Base-by-base conservation (phyloP, 2,329 filamentous ascomycete species). In the Triangularia verruculosa region DNA sequence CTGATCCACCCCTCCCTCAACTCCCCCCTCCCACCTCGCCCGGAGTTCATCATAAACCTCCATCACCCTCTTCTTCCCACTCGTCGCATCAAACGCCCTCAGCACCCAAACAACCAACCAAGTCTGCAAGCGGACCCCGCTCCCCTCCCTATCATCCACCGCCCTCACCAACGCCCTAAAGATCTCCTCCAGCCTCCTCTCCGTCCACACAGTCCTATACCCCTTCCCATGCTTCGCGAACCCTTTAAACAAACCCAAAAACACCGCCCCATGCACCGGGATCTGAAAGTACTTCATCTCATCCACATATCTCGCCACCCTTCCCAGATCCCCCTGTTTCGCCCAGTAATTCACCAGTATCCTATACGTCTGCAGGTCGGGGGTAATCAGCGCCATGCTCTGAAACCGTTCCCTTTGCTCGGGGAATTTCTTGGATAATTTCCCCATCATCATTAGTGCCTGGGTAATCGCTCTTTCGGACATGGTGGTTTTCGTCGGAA, bases 221-320 rank as follows among this genome's bases (percentile, higher is more conserved):
- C 80, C 73, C 25, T 86, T 87, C 11, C 93, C 94, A 72, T 97
- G 89, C 2, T 79, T 75, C 30, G 83, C 82, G 72, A 98, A 99
- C 0, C 91, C 93, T 70, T 92, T 89, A 77, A 98, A 91, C 3
- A 98, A 80, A 7, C 89, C 83, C 39, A 95, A 80, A 71, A 94
- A 97, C 24, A 96, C 84, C 63, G 89, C 84, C 5, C 89, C 90
- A 65, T 94, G 87, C 15, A 94, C 78, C 0, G 87, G 85, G 3
- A 96, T 80, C 2, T 82, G 78, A 68, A 88, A 87, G 39, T 79
- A 77, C 62, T 85, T 86, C 92, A 97, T 97, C 74, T 98, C 94
- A 55, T 86, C 84, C 22, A 99, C 78, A 53, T 92, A 85, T 57
- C 86, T 83, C 11, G 86, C 85, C 12, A 96, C 86, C 66, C 86